Percentiles rank a stretch among this genome's conserved stretches.
Conservation (phyloP, 768 basidiomycete species). For the Amylocystis lapponica region DNA sequence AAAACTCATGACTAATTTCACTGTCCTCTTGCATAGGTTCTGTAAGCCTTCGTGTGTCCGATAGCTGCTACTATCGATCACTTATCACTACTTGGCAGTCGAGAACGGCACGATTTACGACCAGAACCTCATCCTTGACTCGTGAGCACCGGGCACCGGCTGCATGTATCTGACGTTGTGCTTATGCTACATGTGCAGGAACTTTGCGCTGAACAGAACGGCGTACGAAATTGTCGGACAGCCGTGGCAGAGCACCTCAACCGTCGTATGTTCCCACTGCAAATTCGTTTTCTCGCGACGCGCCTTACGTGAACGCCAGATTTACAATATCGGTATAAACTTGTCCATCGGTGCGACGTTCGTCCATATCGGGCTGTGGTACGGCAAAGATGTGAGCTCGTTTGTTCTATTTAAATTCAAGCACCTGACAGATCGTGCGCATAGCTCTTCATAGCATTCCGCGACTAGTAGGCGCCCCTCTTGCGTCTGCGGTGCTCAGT, state of each 20-base stretch:
- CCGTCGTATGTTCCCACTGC: neutral
- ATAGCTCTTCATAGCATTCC: constrained; percentile 1
- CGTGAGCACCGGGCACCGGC: neutral
- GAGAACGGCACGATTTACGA: constrained; percentile 48
- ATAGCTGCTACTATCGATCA: neutral
- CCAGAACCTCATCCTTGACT: constrained; percentile 48
- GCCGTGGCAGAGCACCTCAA: constrained; percentile 4
- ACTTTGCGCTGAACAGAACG: constrained; percentile 3
- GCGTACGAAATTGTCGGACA: constrained; percentile 2
- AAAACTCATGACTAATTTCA: neutral
- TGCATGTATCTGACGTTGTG: neutral
- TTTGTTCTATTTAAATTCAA: neutral
- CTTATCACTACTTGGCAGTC: neutral
- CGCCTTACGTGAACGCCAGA: neutral
- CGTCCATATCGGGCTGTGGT: constrained; percentile 3
- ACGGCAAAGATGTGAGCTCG: constrained; percentile 1
- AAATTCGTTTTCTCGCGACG: neutral
- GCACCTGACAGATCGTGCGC: neutral
- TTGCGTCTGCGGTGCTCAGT: neutral
- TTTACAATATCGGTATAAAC: constrained; percentile 5
- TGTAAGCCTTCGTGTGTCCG: neutral
- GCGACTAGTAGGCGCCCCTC: constrained; percentile 3
- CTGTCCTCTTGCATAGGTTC: neutral
- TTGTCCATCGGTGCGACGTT: constrained; percentile 3
- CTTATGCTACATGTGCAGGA: neutral